phyloP scores from a whole-genome alignment of 2,329 filamentous ascomycete species.

The Ophiocordyceps camponoti-rufipedis region DNA sequence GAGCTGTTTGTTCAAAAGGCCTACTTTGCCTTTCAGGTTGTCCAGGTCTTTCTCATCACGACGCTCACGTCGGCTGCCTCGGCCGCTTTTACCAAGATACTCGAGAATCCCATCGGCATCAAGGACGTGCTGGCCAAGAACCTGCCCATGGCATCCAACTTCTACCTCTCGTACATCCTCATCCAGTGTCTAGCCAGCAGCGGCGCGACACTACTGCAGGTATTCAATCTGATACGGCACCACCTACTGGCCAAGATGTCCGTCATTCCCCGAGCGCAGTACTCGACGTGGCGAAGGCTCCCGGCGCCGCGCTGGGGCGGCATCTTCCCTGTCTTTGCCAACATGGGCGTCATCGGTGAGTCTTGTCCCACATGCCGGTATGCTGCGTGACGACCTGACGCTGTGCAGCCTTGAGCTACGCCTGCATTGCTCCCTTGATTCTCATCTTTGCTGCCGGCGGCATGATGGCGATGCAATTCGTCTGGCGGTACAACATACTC shows the following conservation, averaged over 20 bases:
- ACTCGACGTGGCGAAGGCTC: slow-evolving; percentile 57
- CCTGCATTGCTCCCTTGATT: slow-evolving; percentile 71
- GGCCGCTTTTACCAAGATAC: slow-evolving; percentile 44
- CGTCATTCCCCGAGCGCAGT: slow-evolving; percentile 66
- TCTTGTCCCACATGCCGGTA: slow-evolving; percentile 3
- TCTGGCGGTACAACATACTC: slow-evolving; percentile 79
- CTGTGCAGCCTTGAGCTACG: slow-evolving; percentile 56
- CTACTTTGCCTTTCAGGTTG: slow-evolving; percentile 79
- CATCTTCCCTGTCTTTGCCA: slow-evolving; percentile 63
- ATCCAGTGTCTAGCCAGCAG: slow-evolving; percentile 76
- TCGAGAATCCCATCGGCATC: slow-evolving; percentile 39
- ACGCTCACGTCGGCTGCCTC: slow-evolving; percentile 70
- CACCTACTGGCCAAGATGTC: slow-evolving; percentile 50
- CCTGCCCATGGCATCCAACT: slow-evolving; percentile 73
- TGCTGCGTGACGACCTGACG: background rate
- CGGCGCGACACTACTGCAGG: slow-evolving; percentile 54
- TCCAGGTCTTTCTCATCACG: slow-evolving; percentile 81
- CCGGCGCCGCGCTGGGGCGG: slow-evolving; percentile 69
- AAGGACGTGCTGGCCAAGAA: slow-evolving; percentile 51
- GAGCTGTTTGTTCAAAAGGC: slow-evolving; percentile 82
- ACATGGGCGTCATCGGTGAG: slow-evolving; percentile 62
- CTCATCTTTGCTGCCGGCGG: slow-evolving; percentile 67
- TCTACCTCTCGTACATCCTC: slow-evolving; percentile 87
- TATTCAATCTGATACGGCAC: slow-evolving; percentile 39
- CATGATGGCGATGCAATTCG: slow-evolving; percentile 65